A percentile compares a stretch with the other conserved stretches of the same genome.
phyloP scores from a whole-genome alignment of 202 grass and related monocot species.

The Setaria viridis region DNA sequence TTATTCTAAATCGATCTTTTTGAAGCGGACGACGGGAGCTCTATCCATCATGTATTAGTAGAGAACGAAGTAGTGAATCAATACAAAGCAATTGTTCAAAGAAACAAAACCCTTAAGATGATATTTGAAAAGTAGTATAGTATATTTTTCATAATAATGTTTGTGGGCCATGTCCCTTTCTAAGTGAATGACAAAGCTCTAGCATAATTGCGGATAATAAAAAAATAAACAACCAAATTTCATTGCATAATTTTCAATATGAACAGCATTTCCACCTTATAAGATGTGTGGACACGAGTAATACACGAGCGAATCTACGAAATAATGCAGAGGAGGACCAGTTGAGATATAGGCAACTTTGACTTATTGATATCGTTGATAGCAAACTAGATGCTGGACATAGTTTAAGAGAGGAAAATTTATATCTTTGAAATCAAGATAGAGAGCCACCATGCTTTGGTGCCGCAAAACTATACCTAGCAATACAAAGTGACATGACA shows the following conservation, averaged over 20 bases:
- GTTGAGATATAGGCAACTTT: neutral
- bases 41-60: neutral
- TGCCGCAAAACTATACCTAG: neutral
- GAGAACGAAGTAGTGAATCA: neutral
- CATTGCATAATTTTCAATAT: neutral
- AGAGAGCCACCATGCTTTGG: neutral
- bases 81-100: neutral
- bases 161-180: neutral
- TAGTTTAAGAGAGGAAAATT: neutral
- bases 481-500: no score
- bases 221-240: neutral
- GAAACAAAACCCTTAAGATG: neutral
- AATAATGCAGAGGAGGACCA: neutral
- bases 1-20: neutral
- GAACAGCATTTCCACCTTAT: neutral
- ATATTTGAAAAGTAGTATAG: neutral
- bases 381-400: neutral
- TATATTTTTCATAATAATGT: neutral
- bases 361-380: neutral
- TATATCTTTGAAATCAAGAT: neutral
- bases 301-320: neutral
- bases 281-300: conserved; percentile 11
- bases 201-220: neutral
- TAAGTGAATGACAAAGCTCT: neutral
- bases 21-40: neutral